Evolutionary conservation across 306 rosid genomes (phyloP).

Genomic region (Ziziphus jujuba): DNA sequence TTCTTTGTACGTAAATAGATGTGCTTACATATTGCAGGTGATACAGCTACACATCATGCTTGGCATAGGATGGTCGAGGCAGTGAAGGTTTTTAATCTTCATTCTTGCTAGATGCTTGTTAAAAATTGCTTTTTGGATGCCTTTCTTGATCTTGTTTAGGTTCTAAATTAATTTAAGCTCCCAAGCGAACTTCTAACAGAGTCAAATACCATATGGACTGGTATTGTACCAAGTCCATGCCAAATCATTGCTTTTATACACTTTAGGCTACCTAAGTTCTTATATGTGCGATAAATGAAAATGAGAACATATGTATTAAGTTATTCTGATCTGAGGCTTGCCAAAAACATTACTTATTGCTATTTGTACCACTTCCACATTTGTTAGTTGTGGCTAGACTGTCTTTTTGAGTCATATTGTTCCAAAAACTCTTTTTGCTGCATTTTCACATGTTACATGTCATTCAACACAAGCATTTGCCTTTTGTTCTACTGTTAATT

Average conservation of each 20-base stretch:
- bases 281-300: no score
- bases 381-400: no score
- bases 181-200: neutral
- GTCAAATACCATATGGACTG: neutral
- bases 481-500: conserved; percentile 9
- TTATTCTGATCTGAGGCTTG: no score
- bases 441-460: neutral
- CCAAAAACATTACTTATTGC: no score
- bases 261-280: neutral
- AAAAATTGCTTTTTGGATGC: conserved; percentile 1
- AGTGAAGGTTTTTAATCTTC: conserved; percentile 57
- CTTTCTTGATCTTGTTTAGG: conserved; percentile 6
- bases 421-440: no score
- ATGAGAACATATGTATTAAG: no score
- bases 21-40: conserved; percentile 48
- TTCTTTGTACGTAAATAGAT: conserved; percentile 8
- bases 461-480: neutral
- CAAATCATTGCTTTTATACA: neutral
- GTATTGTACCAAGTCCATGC: neutral
- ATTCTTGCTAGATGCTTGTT: neutral
- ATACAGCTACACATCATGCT: conserved; percentile 41
- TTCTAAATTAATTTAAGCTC: neutral
- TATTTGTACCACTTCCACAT: no score
- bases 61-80: conserved; percentile 71
- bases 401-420: no score